A percentile compares a stretch with the other conserved stretches of the same genome.
phyloP scores from a whole-genome alignment of 169 alveolate genomes.

The Plasmodium knowlesi region DNA sequence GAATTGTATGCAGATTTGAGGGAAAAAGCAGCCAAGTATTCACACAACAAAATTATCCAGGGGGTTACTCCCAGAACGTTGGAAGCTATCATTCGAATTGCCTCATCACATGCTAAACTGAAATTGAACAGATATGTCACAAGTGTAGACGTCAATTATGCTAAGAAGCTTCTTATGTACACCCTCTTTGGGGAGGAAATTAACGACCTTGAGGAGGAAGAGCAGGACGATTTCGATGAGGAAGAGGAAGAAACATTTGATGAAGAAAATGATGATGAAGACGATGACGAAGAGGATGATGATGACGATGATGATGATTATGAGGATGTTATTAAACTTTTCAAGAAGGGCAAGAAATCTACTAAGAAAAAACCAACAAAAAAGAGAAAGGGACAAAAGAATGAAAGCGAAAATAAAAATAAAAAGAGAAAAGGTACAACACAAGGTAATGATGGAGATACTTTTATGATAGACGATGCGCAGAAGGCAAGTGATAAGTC shows the following conservation, averaged over 20 bases:
- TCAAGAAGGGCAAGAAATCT: not conserved
- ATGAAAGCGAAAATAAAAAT: constrained; percentile 23
- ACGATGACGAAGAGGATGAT: not conserved
- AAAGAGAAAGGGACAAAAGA: constrained; percentile 38
- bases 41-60: constrained; percentile 80
- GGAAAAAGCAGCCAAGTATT: constrained; percentile 76
- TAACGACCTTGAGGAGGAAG: constrained; percentile 53
- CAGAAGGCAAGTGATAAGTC: constrained; percentile 8
- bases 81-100: constrained; percentile 91
- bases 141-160: constrained; percentile 83
- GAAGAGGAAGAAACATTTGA: constrained; percentile 29
- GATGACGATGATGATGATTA: constrained; percentile 29
- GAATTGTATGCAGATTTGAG: constrained; percentile 84
- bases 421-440: not conserved
- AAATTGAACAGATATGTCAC: constrained; percentile 86
- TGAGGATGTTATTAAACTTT: constrained; percentile 13
- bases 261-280: constrained; percentile 23
- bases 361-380: constrained; percentile 4
- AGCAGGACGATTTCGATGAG: constrained; percentile 27
- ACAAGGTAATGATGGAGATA: constrained; percentile 1
- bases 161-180: constrained; percentile 85
- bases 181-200: constrained; percentile 86
- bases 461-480: constrained; percentile 6
- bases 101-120: constrained; percentile 91
- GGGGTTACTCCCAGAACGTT: constrained; percentile 89